Conservation (phyloP, 2,329 filamentous ascomycete species). For the Juglanconis oblonga region DNA sequence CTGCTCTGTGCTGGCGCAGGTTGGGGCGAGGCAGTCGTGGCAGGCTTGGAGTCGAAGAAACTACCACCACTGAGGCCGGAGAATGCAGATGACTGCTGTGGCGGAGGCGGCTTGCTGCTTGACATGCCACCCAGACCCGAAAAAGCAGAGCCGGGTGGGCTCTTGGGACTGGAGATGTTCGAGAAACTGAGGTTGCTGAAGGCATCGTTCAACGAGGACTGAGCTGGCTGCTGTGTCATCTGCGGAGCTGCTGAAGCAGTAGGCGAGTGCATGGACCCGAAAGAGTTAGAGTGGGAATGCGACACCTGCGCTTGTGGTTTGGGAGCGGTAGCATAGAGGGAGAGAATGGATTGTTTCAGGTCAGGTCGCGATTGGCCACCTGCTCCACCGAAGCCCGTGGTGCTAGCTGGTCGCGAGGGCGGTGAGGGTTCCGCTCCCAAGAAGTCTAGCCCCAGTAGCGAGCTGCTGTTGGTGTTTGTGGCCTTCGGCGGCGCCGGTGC, state of each 20-base stretch:
- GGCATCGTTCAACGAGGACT: slow-evolving; percentile 67
- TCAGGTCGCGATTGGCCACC: slow-evolving; percentile 78
- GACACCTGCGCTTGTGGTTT: slow-evolving; percentile 64
- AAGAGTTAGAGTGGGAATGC: slow-evolving; percentile 59
- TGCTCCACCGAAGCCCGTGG: slow-evolving; percentile 60
- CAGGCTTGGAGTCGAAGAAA: slow-evolving; percentile 77
- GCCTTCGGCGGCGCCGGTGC: slow-evolving; percentile 65
- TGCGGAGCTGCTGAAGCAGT: slow-evolving; percentile 28
- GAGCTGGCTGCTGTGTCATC: slow-evolving; percentile 37
- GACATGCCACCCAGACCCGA: slow-evolving; percentile 24
- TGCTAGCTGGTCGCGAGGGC: slow-evolving; percentile 80
- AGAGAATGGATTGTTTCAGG: slow-evolving; percentile 95
- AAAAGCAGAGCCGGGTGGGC: slow-evolving; percentile 22
- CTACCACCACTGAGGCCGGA: slow-evolving; percentile 65
- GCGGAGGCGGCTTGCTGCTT: slow-evolving; percentile 31
- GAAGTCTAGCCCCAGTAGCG: slow-evolving; percentile 88
- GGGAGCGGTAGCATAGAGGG: slow-evolving; percentile 82
- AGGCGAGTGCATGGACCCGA: slow-evolving; percentile 65
- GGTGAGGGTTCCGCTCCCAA: slow-evolving; percentile 70
- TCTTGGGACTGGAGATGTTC: slow-evolving; percentile 41
- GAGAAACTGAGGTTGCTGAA: slow-evolving; percentile 58
- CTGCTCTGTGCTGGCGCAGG: slow-evolving; percentile 46
- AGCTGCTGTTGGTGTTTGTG: slow-evolving; percentile 73
- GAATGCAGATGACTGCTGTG: slow-evolving; percentile 42
- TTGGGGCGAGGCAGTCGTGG: slow-evolving; percentile 36